phyloP scores from a whole-genome alignment of 768 basidiomycete species.

The Tricholoma sp. region DNA sequence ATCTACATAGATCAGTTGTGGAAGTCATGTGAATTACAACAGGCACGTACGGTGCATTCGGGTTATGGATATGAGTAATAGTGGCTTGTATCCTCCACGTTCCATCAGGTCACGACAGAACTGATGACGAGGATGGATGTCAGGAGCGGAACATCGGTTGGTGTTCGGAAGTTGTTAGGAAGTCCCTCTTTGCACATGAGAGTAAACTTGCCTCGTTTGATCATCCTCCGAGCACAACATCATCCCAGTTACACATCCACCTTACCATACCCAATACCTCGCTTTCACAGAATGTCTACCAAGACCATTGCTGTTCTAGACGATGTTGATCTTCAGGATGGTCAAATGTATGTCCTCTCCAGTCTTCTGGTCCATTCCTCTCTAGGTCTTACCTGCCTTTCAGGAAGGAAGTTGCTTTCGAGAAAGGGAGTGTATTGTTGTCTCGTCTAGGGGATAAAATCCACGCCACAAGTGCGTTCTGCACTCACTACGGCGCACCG shows the following conservation, averaged over 20 bases:
- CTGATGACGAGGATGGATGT: too few species aligned
- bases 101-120: conserved; percentile 3
- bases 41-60: conserved; percentile 38
- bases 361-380: not conserved
- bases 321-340: conserved; percentile 55
- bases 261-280: conserved; percentile 2
- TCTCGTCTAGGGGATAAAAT: conserved; percentile 72
- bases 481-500: conserved; percentile 91
- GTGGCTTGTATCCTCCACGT: conserved; percentile 5
- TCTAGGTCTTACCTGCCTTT: not conserved
- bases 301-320: conserved; percentile 56
- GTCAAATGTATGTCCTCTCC: conserved; percentile 50
- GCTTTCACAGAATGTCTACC: conserved; percentile 33
- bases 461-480: conserved; percentile 77
- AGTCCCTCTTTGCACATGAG: too few species aligned
- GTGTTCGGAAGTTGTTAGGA: too few species aligned
- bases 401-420: conserved; percentile 84
- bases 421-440: conserved; percentile 70
- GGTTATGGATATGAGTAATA: conserved; percentile 30
- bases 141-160: too few species aligned
- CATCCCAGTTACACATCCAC: not conserved
- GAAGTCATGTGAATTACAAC: not conserved
- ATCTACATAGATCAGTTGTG: conserved; percentile 20
- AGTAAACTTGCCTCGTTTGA: not conserved
- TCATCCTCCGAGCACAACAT: not conserved